Percentiles rank a stretch among this genome's conserved stretches.
Evolutionary conservation across 1,284 basidiomycete genomes (phyloP).

Genomic region (Abortiporus biennis): DNA sequence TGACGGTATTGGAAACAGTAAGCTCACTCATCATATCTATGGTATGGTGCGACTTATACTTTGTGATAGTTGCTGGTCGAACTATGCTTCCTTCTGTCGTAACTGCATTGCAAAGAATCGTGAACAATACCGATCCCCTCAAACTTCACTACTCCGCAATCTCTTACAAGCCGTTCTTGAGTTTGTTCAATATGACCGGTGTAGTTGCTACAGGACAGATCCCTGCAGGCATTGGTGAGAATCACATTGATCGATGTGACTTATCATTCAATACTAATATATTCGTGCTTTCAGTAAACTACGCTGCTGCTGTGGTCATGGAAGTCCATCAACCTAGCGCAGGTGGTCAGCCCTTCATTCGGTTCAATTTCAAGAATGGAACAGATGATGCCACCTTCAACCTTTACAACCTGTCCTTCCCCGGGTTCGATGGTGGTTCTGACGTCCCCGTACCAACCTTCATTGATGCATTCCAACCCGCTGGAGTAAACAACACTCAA

Average conservation of each 20-base stretch:
- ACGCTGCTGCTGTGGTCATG: conserved; percentile 36
- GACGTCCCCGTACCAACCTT: conserved; percentile 56
- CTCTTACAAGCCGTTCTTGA: conserved; percentile 51
- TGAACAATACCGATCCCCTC: conserved; percentile 36
- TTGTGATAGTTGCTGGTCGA: conserved; percentile 35
- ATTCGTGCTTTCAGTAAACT: conserved; percentile 32
- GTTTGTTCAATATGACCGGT: conserved; percentile 46
- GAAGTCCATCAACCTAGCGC: conserved; percentile 30
- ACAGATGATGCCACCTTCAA: conserved; percentile 28
- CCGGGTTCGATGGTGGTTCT: conserved; percentile 22
- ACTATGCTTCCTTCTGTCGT: conserved; percentile 40
- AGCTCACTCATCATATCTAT: neutral
- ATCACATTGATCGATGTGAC: neutral
- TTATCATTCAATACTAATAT: neutral
- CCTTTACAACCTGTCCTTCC: conserved; percentile 22
- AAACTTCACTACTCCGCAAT: conserved; percentile 37
- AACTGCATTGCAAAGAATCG: conserved; percentile 33
- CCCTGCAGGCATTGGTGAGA: conserved; percentile 29
- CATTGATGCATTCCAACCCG: conserved; percentile 43
- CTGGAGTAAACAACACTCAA: conserved; percentile 44
- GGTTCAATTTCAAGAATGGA: conserved; percentile 58
- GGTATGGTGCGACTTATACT: neutral
- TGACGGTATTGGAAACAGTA: conserved; percentile 31
- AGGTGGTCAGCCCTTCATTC: conserved; percentile 32
- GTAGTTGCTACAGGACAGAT: conserved; percentile 21